Base-by-base conservation (phyloP, 805 yeast genomes). In the Candida insectalens region DNA sequence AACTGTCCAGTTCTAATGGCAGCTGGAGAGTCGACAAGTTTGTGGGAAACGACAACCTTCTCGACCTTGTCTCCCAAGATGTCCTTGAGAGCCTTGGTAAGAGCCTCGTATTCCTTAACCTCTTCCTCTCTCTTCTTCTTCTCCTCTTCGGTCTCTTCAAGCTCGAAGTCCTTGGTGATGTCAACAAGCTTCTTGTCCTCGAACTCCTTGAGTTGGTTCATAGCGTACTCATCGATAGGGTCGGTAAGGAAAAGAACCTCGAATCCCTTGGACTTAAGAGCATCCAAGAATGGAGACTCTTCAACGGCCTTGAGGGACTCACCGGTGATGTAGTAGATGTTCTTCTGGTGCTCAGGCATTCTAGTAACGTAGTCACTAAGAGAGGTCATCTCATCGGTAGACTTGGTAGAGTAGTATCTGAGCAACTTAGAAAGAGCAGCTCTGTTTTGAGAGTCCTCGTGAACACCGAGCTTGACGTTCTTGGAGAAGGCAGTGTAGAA, bases 291-390 rank as follows among this genome's bases (percentile, higher is more conserved):
- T 67, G 99, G 99, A 51, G 97, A 89, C 69, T 85, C 85, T 76
- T 92, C 96, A 56, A 92, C 95, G 51, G 95, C 85, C 79, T 92
- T 89, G 62, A 84, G 64, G 42, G 94, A 76, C 74, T 92, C 98
- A 81, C 98, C 99, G 60, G 99, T 92, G 66, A 92, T 92, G 78
- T 75, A 92, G 80, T 92, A 92, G 59, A 92, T 84, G 76, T 92
- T 92, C 92, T 92, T 88, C 75, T 92, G 99, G 74, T 85, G 96
- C 70, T 87, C 96, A 63, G 92, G 95, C 99, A 92, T 92, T 71
- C 97, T 83, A 50, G 97, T 89, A 46, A 92, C 94, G 71, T 92
- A 92, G 71, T 92, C 99, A 50, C 94, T 67, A 58, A 92, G 76
- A 26, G 97, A 89, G 49, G 96, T 89, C 63, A 72, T 62, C 73